phyloP scores from a whole-genome alignment of 2,329 filamentous ascomycete species.

The Trichoderma sp. region DNA sequence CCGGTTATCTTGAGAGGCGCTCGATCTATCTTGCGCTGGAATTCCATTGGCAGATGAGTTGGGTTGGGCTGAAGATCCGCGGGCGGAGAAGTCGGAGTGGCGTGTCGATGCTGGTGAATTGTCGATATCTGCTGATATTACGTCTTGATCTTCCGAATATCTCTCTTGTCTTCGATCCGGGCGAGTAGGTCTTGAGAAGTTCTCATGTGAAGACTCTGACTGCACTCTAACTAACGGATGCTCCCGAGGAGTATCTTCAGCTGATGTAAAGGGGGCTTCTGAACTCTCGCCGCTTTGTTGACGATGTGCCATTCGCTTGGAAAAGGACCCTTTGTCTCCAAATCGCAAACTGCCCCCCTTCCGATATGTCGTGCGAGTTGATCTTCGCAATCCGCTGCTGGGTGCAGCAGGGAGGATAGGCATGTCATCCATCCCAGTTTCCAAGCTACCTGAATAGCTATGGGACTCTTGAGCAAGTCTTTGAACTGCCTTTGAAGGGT shows the following conservation, averaged over 20 bases:
- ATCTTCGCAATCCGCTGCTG: conserved; percentile 81
- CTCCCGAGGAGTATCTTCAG: conserved; percentile 52
- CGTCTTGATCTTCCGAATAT: conserved; percentile 50
- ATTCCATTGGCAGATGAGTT: conserved; percentile 65
- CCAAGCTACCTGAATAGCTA: conserved; percentile 47
- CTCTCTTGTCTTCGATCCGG: conserved; percentile 51
- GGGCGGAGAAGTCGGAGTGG: conserved; percentile 42
- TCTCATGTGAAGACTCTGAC: conserved; percentile 69
- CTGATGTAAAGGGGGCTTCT: conserved; percentile 39
- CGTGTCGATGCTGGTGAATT: conserved; percentile 31
- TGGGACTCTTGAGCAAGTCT: conserved; percentile 65
- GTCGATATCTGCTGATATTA: neutral
- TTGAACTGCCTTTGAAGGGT: conserved; percentile 72
- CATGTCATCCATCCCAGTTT: conserved; percentile 67
- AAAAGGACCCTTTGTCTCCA: conserved; percentile 74
- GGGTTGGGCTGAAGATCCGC: conserved; percentile 40
- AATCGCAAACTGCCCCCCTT: conserved; percentile 81
- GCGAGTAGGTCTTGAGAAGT: conserved; percentile 63
- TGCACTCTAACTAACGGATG: conserved; percentile 65
- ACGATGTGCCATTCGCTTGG: conserved; percentile 69
- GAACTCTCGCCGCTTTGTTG: conserved; percentile 60
- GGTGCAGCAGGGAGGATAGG: conserved; percentile 81
- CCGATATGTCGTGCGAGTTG: conserved; percentile 88
- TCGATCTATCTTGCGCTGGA: conserved; percentile 52
- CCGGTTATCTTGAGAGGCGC: conserved; percentile 36